phyloP scores from a whole-genome alignment of 2,329 filamentous ascomycete species.

The Fusarium staphyleae region DNA sequence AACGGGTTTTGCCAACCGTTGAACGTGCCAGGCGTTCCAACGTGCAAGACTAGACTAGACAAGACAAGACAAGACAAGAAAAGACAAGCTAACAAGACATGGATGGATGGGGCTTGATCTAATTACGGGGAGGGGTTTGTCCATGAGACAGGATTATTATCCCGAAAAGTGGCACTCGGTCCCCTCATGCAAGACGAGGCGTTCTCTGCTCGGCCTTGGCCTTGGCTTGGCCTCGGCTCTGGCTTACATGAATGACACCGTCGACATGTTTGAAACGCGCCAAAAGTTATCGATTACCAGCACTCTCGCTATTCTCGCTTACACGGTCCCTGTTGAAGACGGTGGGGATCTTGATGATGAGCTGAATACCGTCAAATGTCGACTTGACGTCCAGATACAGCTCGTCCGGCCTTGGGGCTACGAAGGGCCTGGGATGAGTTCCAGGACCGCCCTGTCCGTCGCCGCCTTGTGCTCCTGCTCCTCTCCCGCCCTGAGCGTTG shows the following conservation, averaged over 20 bases:
- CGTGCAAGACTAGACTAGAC: no score
- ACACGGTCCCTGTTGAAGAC: slow-evolving; percentile 53
- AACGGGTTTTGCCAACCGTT: slow-evolving; percentile 2
- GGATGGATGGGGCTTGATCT: no score
- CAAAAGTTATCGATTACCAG: slow-evolving; percentile 30
- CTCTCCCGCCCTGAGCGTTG: not conserved
- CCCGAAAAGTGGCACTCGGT: not conserved
- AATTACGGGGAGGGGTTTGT: slow-evolving; percentile 37
- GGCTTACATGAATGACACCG: slow-evolving; percentile 23
- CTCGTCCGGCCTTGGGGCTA: slow-evolving; percentile 52
- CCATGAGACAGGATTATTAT: slow-evolving; percentile 28
- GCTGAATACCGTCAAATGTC: slow-evolving; percentile 63
- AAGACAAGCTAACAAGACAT: no score
- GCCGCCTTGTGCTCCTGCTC: not conserved
- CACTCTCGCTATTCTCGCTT: slow-evolving; percentile 6
- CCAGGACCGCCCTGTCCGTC: slow-evolving; percentile 2
- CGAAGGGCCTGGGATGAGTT: slow-evolving; percentile 42
- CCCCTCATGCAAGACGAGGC: not conserved
- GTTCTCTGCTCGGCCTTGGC: not conserved
- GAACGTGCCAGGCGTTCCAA: not conserved
- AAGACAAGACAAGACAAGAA: no score
- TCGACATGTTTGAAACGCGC: slow-evolving; percentile 30
- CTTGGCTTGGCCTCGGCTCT: slow-evolving; percentile 13
- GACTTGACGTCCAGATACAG: slow-evolving; percentile 65
- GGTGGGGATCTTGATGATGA: slow-evolving; percentile 64